These are phyloP conservation scores for Avena sativa DNA, from an alignment of 176 grass and related monocot genomes.

Conservation along the genomic window DNA sequence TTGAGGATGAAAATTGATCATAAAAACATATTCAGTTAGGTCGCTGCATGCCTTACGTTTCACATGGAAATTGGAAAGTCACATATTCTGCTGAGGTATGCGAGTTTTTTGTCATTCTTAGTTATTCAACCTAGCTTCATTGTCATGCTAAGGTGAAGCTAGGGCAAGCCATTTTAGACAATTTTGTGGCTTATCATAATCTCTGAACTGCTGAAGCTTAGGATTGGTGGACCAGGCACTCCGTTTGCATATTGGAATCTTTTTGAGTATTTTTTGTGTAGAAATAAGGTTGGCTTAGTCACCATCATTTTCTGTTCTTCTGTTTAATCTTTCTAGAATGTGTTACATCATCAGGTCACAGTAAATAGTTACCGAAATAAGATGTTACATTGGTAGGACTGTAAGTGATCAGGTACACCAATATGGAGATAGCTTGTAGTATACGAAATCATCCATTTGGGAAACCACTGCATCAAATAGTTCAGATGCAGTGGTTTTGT, in stretches of 20 bases:
- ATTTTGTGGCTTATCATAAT: neutral
- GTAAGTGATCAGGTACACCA: neutral
- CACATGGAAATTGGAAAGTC: neutral
- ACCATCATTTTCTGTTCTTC: neutral
- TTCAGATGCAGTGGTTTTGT: neutral
- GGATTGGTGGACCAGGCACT: neutral
- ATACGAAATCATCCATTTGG: neutral
- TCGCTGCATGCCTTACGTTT: neutral
- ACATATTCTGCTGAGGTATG: neutral
- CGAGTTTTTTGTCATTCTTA: neutral
- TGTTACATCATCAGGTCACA: conserved; percentile 12
- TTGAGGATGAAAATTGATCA: neutral
- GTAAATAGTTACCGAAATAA: neutral
- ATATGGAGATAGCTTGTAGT: neutral
- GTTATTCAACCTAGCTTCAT: neutral
- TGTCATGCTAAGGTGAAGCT: neutral
- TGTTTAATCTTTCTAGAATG: conserved; percentile 2
- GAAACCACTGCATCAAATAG: conserved; percentile 26
- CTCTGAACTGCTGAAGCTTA: neutral
- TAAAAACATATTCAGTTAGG: neutral
- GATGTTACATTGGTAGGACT: neutral
- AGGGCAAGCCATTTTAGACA: neutral
- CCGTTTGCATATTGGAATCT: conserved; percentile 4
- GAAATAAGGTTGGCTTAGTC: neutral
- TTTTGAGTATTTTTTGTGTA: neutral